These are phyloP conservation scores for Penicillium sp. DNA, from an alignment of 2,329 filamentous ascomycete genomes.

Conservation along the genomic window DNA sequence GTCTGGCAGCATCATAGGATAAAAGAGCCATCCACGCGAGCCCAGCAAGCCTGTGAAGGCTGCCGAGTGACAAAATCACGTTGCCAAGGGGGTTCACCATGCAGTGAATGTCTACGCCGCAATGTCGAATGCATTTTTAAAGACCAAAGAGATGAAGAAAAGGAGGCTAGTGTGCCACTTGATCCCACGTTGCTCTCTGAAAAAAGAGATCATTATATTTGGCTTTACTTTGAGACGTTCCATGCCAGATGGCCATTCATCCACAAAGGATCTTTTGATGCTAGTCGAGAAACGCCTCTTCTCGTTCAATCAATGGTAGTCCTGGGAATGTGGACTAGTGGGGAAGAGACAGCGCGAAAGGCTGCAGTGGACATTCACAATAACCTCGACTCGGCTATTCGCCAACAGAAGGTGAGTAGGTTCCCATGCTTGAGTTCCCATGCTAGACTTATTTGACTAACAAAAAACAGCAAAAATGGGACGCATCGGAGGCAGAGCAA, in stretches of 20 bases:
- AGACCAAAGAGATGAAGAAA: neutral
- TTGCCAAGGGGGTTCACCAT: conserved; percentile 23
- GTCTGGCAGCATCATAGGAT: conserved; percentile 17
- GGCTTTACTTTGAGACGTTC: conserved; percentile 30
- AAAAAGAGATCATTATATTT: conserved; percentile 18
- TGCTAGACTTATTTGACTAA: neutral
- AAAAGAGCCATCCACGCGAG: conserved; percentile 9
- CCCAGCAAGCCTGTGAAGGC: conserved; percentile 18
- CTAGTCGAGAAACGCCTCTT: conserved; percentile 22
- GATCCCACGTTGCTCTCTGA: neutral
- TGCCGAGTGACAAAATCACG: conserved; percentile 22
- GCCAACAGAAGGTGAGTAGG: conserved; percentile 26
- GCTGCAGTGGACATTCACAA: conserved; percentile 28
- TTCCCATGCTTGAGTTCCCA: neutral
- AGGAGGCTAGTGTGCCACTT: neutral
- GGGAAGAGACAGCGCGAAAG: conserved; percentile 15
- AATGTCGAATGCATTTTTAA: conserved; percentile 17
- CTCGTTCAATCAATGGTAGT: conserved; percentile 33
- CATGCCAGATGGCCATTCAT: conserved; percentile 34
- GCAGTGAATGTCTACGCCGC: conserved; percentile 20
- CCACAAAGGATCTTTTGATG: conserved; percentile 24
- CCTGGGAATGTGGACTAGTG: conserved; percentile 30
- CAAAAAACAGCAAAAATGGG: conserved; percentile 25
- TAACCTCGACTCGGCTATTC: conserved; percentile 25
- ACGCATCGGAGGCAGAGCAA: conserved; percentile 14